Evolutionary conservation across 2,329 filamentous ascomycete genomes (phyloP), one percentile per base, ranked within the genome.

Genomic region (Ophiostoma triangulosporum): DNA sequence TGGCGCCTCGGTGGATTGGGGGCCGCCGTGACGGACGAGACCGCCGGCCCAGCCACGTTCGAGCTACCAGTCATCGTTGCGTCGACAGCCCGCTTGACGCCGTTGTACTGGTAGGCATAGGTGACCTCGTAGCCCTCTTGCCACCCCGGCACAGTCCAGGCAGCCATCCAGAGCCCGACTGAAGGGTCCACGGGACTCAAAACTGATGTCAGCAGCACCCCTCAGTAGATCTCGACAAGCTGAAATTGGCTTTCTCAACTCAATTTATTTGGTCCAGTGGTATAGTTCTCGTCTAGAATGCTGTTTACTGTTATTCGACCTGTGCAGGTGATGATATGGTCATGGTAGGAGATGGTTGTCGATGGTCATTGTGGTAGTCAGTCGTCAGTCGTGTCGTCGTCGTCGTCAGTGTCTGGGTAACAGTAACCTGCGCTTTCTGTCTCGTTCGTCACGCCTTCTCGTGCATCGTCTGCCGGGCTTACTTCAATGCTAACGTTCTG

Each of bases 111-210:
- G 9, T 45, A 26, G 32, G 32, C 24, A 17, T 46, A 33, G 35
- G 43, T 56, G 4, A 56, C 36, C 24, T 43, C 20, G 52, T 54
- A 59, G n/a, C n/a, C n/a, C n/a, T n/a, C n/a, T n/a, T n/a, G n/a
- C n/a, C n/a, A n/a, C n/a, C n/a, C n/a, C n/a, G n/a, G n/a, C n/a
- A n/a, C n/a, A n/a, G n/a, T n/a, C n/a, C n/a, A n/a, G n/a, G n/a
- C n/a, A n/a, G n/a, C n/a, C n/a, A n/a, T n/a, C n/a, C n/a, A n/a
- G n/a, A n/a, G n/a, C n/a, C n/a, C n/a, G n/a, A n/a, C n/a, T n/a
- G n/a, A n/a, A n/a, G n/a, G n/a, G n/a, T n/a, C n/a, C n/a, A n/a
- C n/a, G n/a, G n/a, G n/a, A n/a, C n/a, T n/a, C n/a, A n/a, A n/a
- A n/a, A n/a, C n/a, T n/a, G n/a, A n/a, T n/a, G n/a, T n/a, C n/a